A percentile compares a stretch with the other conserved stretches of the same genome.
Conservation (phyloP, 768 basidiomycete species). For the Phylloporus sp. region DNA sequence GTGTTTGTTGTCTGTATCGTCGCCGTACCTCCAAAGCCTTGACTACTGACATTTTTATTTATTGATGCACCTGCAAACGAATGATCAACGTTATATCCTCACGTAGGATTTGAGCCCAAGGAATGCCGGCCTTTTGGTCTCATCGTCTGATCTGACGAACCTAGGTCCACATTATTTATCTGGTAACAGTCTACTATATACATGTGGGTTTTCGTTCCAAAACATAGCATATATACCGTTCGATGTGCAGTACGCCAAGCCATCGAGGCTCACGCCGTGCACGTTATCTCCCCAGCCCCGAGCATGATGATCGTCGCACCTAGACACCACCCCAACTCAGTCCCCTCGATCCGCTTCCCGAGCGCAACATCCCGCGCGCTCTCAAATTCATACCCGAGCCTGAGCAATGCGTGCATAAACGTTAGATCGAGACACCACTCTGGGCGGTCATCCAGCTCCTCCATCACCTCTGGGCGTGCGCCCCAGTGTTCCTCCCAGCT, state of each 20-base stretch:
- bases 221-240: not conserved
- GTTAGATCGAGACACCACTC: conserved; percentile 97
- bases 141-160: too few relatives aligned
- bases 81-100: too few relatives aligned
- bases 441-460: conserved; percentile 75
- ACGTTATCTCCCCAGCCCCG: conserved; percentile 55
- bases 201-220: too few relatives aligned
- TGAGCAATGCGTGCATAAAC: conserved; percentile 86
- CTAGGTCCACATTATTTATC: too few relatives aligned
- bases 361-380: conserved; percentile 64
- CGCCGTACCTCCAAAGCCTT: too few relatives aligned
- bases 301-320: conserved; percentile 81
- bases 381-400: conserved; percentile 87
- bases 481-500: conserved; percentile 55
- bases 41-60: too few relatives aligned
- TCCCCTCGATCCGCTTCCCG: conserved; percentile 84
- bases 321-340: conserved; percentile 92
- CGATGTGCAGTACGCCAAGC: not conserved
- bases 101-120: too few relatives aligned
- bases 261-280: conserved; percentile 33
- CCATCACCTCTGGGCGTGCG: conserved; percentile 44
- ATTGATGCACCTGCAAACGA: too few relatives aligned
- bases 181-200: too few relatives aligned
- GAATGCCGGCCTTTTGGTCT: too few relatives aligned
- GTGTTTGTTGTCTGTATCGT: too few relatives aligned